Percentiles rank a stretch among this genome's conserved stretches.
phyloP scores from a whole-genome alignment of 176 grass and related monocot species.

The Carex scoparia region DNA sequence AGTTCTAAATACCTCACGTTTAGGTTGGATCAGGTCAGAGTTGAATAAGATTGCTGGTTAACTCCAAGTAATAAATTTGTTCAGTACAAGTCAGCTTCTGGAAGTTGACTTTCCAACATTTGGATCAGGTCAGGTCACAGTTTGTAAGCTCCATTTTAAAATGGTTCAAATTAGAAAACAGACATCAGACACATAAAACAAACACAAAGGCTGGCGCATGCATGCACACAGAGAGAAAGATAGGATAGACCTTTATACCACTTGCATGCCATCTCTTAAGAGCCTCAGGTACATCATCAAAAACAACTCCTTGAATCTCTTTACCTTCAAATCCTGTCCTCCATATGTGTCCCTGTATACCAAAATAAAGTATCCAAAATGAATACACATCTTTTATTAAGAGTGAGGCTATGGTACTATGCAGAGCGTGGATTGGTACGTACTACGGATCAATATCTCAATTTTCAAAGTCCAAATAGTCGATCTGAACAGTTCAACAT shows the following conservation, averaged over 20 bases:
- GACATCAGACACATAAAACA: not conserved
- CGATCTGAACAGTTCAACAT: no score
- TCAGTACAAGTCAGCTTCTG: not conserved
- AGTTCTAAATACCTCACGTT: not conserved
- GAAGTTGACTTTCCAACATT: not conserved
- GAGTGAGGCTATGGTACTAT: no score
- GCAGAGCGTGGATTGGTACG: no score
- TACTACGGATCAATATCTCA: no score
- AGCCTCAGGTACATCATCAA: constrained; percentile 60
- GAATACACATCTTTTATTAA: not conserved
- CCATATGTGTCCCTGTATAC: constrained; percentile 61
- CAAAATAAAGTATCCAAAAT: not conserved
- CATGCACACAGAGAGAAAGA: not conserved
- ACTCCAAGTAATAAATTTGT: not conserved
- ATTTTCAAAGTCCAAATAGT: no score
- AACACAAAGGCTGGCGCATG: not conserved
- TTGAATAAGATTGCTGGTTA: not conserved
- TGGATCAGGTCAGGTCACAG: not conserved
- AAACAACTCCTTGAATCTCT: constrained; percentile 61
- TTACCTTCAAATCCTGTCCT: constrained; percentile 63
- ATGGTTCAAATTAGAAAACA: not conserved
- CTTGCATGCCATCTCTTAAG: constrained; percentile 54
- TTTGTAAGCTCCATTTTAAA: not conserved
- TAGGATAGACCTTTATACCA: constrained; percentile 46
- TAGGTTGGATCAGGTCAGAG: not conserved